Evolutionary conservation across 2,329 filamentous ascomycete species (phyloP), one percentile per base, ranked within the genome.

Genomic region (Apiospora sp.): DNA sequence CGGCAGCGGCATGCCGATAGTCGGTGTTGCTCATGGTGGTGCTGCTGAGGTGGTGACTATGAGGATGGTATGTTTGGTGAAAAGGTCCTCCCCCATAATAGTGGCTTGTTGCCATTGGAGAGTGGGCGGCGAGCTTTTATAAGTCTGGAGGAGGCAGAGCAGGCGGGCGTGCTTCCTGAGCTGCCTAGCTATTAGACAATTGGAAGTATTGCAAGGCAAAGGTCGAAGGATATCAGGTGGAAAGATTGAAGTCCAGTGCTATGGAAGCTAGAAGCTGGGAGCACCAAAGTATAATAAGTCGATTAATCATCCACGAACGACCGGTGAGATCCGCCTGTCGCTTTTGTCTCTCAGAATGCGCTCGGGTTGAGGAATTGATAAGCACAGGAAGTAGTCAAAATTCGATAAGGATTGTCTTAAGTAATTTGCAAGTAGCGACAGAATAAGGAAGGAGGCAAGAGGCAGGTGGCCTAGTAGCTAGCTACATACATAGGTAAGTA

Each of bases 41-140:
- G 58, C 58, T 64, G 58, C 58, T 64, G 58, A 41, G 58, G 14
- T n/a, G 58, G 58, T 64, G 58, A 14, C 19, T 64, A 22, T 64
- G 58, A 41, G 34, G 58, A 64, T 64, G 58, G 12, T 64, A 64
- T n/a, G 58, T 64, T 19, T 64, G 58, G 22, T 64, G 58, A 24
- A 41, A 37, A 41, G 58, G 34, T 24, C 30, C 34, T 64, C 58
- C 58, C 58, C 58, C 58, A 41, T 64, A 64, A 14, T 64, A 64
- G 58, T 64, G 58, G 34, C 58, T 64, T 41, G 58, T 64, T 34
- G 58, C 34, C 58, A 64, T 64, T 64, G 58, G 30, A 64, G 58
- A 64, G 58, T 64, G 58, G 58, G 41, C 19, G 58, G 22, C 13
- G 34, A 34, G 58, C 34, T 64, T 64, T 64, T 64, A 64, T 64